phyloP scores from a whole-genome alignment of 495 filamentous ascomycete species.

The Podospora conica region DNA sequence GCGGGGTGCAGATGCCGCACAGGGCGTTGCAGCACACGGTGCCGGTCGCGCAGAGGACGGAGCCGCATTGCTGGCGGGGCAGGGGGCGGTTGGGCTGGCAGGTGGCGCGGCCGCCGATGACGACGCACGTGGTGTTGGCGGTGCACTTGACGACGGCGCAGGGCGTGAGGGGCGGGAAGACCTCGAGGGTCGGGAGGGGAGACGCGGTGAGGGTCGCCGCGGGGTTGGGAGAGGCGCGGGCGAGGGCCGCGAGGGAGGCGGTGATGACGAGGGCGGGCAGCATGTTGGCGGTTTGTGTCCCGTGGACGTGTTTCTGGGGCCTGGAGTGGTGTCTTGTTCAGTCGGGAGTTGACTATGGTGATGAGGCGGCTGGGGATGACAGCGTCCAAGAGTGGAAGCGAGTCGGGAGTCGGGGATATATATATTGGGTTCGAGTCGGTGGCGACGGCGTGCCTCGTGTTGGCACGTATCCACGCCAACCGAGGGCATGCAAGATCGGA shows the following conservation, averaged over 20 bases:
- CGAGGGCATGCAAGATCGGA: neutral
- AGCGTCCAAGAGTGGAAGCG: neutral
- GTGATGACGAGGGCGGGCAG: neutral
- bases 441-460: neutral
- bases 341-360: neutral
- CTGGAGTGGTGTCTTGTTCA: neutral
- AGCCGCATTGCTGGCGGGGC: conserved; percentile 3
- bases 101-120: conserved; percentile 11
- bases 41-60: neutral
- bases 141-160: conserved; percentile 18
- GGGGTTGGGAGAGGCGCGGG: conserved; percentile 10
- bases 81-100: conserved; percentile 8
- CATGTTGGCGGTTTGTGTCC: neutral
- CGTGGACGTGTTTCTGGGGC: neutral
- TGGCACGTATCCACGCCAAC: neutral
- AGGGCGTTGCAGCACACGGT: conserved; percentile 1
- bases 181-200: neutral
- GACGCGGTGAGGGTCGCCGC: neutral
- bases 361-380: neutral
- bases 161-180: neutral
- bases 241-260: neutral
- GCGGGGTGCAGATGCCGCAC: conserved; percentile 8
- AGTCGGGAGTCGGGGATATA: neutral
- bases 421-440: neutral
- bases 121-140: conserved; percentile 9